A percentile compares a stretch with the other conserved stretches of the same genome.
phyloP scores from a whole-genome alignment of 1,284 basidiomycete genomes.

The Irpex sp. region DNA sequence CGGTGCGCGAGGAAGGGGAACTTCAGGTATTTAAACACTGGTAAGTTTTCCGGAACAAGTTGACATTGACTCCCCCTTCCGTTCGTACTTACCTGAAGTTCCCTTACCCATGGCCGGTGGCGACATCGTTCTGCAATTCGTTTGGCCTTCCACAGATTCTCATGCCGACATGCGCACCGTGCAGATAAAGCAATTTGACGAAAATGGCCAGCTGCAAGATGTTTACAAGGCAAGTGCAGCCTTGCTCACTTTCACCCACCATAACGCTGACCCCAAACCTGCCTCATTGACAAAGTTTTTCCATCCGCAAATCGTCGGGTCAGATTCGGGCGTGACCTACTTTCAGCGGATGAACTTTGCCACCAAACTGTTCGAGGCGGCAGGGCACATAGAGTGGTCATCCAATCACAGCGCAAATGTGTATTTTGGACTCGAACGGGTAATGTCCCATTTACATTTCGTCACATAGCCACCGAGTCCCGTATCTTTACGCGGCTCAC shows the following conservation, averaged over 20 bases:
- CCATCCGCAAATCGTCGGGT: constrained; percentile 43
- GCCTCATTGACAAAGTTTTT: constrained; percentile 37
- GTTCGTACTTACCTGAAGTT: neutral
- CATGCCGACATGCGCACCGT: constrained; percentile 43
- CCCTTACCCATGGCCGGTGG: constrained; percentile 22
- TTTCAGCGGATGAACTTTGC: constrained; percentile 45
- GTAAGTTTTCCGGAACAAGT: neutral
- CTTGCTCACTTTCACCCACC: neutral
- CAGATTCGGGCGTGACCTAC: constrained; percentile 40
- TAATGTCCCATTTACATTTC: constrained; percentile 16
- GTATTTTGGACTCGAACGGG: constrained; percentile 46
- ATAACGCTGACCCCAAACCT: neutral
- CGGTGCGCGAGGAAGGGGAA: neutral
- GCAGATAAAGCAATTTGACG: constrained; percentile 33
- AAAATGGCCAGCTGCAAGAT: constrained; percentile 28
- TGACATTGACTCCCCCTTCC: neutral
- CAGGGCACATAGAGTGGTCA: constrained; percentile 50
- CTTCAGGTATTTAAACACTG: constrained; percentile 1
- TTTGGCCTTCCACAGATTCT: constrained; percentile 29
- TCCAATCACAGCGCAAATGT: constrained; percentile 41
- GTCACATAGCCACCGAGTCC: neutral
- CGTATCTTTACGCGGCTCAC: neutral
- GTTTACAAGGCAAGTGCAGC: constrained; percentile 41
- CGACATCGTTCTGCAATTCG: constrained; percentile 41
- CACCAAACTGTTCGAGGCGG: constrained; percentile 44